Evolutionary conservation across 495 filamentous ascomycete species (phyloP), one percentile per base, ranked within the genome.

Genomic region (Talaromyces ruber): DNA sequence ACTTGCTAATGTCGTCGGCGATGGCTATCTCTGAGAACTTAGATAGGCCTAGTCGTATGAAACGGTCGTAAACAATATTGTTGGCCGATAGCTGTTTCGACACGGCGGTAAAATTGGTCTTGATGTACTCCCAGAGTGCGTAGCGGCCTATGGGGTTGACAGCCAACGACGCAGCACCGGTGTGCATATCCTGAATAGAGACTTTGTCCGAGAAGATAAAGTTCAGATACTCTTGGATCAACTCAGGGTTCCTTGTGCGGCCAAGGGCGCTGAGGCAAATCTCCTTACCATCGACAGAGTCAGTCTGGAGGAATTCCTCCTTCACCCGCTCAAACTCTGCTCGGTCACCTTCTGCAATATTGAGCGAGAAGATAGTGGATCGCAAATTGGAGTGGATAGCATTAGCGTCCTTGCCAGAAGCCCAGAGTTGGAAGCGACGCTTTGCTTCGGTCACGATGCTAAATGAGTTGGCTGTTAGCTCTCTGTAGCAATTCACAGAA

Each of bases 271-370:
- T 74, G 9, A 98, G 81, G 66, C 85, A 86, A 59, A 93, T 89
- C 67, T 98, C 93, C 73, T 90, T 92, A 62, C 91, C 92, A 67
- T 97, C 94, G 30, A 96, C 85, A 6, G 92, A 87, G 34, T 87
- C 87, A 1, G 91, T 95, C 26, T 76, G 84, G 43, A 83, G 79
- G 77, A 89, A 98, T 72, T 96, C 90, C 8, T 90, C 78, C 76
- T 92, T 89, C 30, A 98, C 82, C 6, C 84, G 82, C 29, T 89
- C 83, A 67, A 89, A 91, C 60, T 84, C 86, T 8, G 81, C 67
- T 6, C 81, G 76, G 55, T 89, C 85, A 26, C 85, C 84, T 61
- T 88, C 79, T 29, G 81, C 82, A 30, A 97, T 79, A n/a, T 84
- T 87, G 51, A 89, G 86, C 50, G 84, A 84, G 81, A 94, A 97